Evolutionary conservation across 2,329 filamentous ascomycete genomes (phyloP).

Genomic region (Fusarium sp.): DNA sequence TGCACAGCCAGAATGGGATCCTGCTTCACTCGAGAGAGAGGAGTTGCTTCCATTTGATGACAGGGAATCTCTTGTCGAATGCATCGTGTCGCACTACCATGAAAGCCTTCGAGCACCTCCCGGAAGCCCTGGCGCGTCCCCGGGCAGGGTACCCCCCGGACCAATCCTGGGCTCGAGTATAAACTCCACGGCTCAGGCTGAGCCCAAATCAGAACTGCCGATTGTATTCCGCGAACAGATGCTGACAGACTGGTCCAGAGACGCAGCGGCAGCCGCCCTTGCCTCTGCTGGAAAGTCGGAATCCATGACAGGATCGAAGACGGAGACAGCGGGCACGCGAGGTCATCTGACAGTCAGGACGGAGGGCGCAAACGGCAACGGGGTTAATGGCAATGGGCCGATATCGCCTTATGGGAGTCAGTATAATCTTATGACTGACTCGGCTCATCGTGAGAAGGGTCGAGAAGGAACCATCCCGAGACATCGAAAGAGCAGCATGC

Average conservation of each 20-base stretch:
- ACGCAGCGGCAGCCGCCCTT: conserved; percentile 75
- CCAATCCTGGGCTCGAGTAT: conserved; percentile 68
- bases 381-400: conserved; percentile 52
- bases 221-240: conserved; percentile 78
- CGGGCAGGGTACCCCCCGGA: conserved; percentile 72
- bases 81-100: conserved; percentile 79
- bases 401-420: conserved; percentile 64
- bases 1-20: conserved; percentile 60
- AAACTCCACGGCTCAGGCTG: conserved; percentile 54
- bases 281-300: conserved; percentile 77
- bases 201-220: conserved; percentile 70
- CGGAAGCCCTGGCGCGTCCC: conserved; percentile 77
- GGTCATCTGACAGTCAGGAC: conserved; percentile 71
- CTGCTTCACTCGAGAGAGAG: conserved; percentile 70
- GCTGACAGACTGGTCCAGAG: conserved; percentile 83
- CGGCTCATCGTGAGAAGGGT: conserved; percentile 54
- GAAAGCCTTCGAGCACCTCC: conserved; percentile 72
- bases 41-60: conserved; percentile 82
- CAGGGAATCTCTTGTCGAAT: conserved; percentile 76
- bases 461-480: conserved; percentile 54
- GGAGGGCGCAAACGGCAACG: conserved; percentile 54
- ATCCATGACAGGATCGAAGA: conserved; percentile 81
- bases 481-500: conserved; percentile 66
- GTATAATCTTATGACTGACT: conserved; percentile 61
- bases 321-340: conserved; percentile 68